A percentile compares a stretch with the other conserved stretches of the same genome.
These are phyloP conservation scores for Ilex paraguariensis DNA, from an alignment of 305 asterid species.

Conservation along the genomic window DNA sequence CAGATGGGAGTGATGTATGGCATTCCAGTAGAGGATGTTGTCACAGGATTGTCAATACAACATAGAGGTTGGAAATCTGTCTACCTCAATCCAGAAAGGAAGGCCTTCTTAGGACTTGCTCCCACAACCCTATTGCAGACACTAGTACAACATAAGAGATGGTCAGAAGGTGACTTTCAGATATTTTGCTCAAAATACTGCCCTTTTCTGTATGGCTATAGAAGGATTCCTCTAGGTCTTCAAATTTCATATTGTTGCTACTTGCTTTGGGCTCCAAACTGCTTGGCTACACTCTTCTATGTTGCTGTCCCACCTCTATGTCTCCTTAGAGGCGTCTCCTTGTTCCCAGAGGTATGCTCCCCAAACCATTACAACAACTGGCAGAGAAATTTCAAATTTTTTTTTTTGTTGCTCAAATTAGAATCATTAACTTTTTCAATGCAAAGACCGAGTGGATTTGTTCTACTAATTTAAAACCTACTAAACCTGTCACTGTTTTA, in stretches of 20 bases:
- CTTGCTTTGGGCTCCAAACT: slow-evolving; percentile 64
- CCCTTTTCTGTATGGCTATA: slow-evolving; percentile 51
- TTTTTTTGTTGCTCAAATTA: not conserved
- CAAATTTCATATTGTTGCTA: slow-evolving; percentile 49
- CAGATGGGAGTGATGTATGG: slow-evolving; percentile 85
- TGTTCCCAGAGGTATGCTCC: slow-evolving; percentile 58
- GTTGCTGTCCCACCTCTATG: slow-evolving; percentile 55
- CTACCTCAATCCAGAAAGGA: slow-evolving; percentile 48
- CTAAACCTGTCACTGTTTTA: not conserved
- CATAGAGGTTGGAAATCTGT: slow-evolving; percentile 76
- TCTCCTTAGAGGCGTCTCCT: slow-evolving; percentile 54
- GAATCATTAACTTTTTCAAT: not conserved
- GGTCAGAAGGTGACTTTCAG: slow-evolving; percentile 83
- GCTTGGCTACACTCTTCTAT: slow-evolving; percentile 62
- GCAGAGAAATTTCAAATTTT: not conserved
- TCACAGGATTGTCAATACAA: slow-evolving; percentile 69
- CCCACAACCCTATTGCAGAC: slow-evolving; percentile 58
- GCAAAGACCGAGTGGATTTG: no score
- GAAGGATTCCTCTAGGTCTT: slow-evolving; percentile 49
- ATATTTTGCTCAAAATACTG: slow-evolving; percentile 53
- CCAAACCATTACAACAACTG: not conserved
- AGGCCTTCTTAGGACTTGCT: slow-evolving; percentile 59
- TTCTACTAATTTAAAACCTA: not conserved
- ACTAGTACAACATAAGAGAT: slow-evolving; percentile 83
- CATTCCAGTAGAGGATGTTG: slow-evolving; percentile 67